Evolutionary conservation across 305 asterid species (phyloP).

Genomic region (Solanum hybrid): DNA sequence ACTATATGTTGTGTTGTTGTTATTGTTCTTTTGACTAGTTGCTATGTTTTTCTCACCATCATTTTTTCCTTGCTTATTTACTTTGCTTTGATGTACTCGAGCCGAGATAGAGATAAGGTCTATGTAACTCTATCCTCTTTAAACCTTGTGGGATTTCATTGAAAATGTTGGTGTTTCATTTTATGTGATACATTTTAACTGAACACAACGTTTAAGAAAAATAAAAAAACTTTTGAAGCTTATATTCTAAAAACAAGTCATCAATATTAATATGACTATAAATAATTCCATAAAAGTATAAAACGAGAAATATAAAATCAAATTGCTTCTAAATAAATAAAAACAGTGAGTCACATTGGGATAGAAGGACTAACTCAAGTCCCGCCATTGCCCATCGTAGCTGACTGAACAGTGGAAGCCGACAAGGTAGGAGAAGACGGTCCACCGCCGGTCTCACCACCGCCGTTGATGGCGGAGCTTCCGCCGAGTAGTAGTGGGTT

Average conservation of each 20-base stretch:
- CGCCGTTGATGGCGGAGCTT: constrained; percentile 6
- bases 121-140: rapidly evolving
- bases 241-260: constrained; percentile 9
- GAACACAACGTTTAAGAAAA: not conserved
- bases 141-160: not conserved
- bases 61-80: not conserved
- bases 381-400: constrained; percentile 32
- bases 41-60: not conserved
- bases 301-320: not conserved
- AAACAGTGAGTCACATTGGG: not conserved
- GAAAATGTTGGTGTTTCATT: not conserved
- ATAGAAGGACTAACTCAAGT: constrained; percentile 9
- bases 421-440: constrained; percentile 73
- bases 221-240: not conserved
- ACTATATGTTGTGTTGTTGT: not conserved
- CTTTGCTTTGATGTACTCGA: not conserved
- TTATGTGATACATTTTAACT: not conserved
- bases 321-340: not conserved
- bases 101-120: not conserved
- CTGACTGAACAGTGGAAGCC: constrained; percentile 64
- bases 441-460: too few species aligned
- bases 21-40: not conserved
- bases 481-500: constrained; percentile 19
- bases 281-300: not conserved
- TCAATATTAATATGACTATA: not conserved